Conservation (phyloP, 495 filamentous ascomycete genomes). For the Durotheca rogersii region DNA sequence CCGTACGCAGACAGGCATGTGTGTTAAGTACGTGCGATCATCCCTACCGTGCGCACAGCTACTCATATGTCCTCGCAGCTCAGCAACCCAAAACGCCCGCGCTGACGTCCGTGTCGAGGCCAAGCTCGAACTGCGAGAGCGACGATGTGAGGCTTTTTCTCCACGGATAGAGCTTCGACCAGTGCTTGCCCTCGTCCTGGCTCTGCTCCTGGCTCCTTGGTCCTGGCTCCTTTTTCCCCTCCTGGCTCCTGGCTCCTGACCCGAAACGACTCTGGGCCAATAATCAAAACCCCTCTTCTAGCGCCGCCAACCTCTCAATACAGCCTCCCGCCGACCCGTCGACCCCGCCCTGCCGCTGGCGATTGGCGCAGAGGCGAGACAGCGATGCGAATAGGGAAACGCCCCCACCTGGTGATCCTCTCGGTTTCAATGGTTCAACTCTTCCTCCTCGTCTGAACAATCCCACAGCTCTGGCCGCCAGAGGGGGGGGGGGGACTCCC, state of each 20-base stretch:
- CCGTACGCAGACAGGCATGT: conserved; percentile 26
- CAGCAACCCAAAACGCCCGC: conserved; percentile 8
- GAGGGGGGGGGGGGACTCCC: too few species aligned
- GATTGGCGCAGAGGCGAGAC: conserved; percentile 24
- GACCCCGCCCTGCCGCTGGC: conserved; percentile 18
- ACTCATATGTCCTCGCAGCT: conserved; percentile 22
- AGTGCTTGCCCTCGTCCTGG: conserved; percentile 17
- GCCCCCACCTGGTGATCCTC: conserved; percentile 29
- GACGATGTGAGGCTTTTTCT: conserved; percentile 27
- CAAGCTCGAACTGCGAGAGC: conserved; percentile 2
- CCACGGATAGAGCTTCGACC: conserved; percentile 11
- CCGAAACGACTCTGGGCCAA: too few species aligned
- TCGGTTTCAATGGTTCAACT: conserved; percentile 22
- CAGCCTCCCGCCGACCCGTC: conserved; percentile 19
- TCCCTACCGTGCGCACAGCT: too few species aligned
- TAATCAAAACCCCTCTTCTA: neutral
- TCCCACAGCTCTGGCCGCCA: conserved; percentile 13
- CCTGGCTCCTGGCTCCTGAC: too few species aligned
- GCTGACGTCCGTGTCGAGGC: too few species aligned
- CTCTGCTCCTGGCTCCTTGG: too few species aligned
- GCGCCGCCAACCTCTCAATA: neutral
- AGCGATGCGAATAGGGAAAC: conserved; percentile 17
- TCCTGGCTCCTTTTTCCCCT: too few species aligned
- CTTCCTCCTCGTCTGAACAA: conserved; percentile 12
- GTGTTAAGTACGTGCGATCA: too few species aligned